Percentiles rank a stretch among this genome's conserved stretches.
Evolutionary conservation across 345 rosid species (phyloP).

Genomic region (Citrus cavaleriei): DNA sequence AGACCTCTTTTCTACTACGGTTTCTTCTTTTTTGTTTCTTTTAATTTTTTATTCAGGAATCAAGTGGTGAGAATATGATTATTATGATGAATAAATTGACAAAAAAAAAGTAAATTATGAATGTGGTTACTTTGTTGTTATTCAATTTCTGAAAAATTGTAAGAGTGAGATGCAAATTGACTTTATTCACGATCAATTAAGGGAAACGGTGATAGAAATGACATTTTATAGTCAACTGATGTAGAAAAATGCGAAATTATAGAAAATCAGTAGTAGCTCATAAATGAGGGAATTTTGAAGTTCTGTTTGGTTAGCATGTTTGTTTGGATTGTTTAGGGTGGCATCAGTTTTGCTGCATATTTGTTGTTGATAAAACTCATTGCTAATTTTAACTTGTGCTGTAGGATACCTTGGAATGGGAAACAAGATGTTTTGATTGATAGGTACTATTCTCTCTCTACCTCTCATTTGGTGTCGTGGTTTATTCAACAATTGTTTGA

Average conservation of each 20-base stretch:
- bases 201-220: background rate
- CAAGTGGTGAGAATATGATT: background rate
- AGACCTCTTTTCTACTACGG: constrained; percentile 3
- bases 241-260: background rate
- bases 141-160: background rate
- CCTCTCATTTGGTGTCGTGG: background rate
- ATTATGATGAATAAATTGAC: background rate
- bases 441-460: constrained; percentile 37
- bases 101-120: background rate
- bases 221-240: background rate
- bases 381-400: background rate
- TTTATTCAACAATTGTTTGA: background rate
- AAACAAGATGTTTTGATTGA: constrained; percentile 80
- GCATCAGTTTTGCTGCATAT: background rate
- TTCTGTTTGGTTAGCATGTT: background rate
- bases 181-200: background rate
- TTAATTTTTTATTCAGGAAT: background rate
- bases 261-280: background rate
- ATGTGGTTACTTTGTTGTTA: background rate
- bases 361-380: background rate
- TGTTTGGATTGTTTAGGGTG: background rate
- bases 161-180: background rate
- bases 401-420: constrained; percentile 94
- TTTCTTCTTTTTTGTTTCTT: background rate
- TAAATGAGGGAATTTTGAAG: background rate